phyloP scores from a whole-genome alignment of 345 rosid species.

The Mercurialis annua region DNA sequence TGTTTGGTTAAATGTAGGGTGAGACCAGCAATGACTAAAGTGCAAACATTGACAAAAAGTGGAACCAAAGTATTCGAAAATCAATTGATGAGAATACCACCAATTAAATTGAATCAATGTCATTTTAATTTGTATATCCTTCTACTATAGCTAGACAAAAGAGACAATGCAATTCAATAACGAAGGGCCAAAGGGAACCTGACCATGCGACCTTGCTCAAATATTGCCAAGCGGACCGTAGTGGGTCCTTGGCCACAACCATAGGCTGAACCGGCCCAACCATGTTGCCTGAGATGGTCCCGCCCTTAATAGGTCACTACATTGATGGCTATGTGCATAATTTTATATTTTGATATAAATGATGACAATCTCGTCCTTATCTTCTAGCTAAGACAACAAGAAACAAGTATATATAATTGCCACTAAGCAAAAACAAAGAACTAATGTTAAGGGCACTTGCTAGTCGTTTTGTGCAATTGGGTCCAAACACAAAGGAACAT shows the following conservation, averaged over 20 bases:
- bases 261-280: conserved; percentile 16
- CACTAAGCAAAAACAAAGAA: too few species aligned
- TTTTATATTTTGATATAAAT: background rate
- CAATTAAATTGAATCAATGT: conserved; percentile 9
- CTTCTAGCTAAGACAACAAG: conserved; percentile 10
- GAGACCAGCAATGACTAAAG: too few species aligned
- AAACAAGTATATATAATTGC: background rate
- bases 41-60: background rate
- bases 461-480: too few species aligned
- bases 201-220: conserved; percentile 19
- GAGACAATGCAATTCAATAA: conserved; percentile 23
- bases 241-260: conserved; percentile 27
- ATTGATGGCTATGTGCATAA: background rate
- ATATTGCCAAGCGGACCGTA: background rate
- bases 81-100: background rate
- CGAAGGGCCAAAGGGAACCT: conserved; percentile 12
- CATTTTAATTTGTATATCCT: background rate
- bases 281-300: conserved; percentile 21
- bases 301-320: background rate
- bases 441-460: too few species aligned
- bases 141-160: background rate
- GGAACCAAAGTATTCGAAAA: background rate
- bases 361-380: conserved; percentile 18
- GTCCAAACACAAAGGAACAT: too few species aligned
- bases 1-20: too few species aligned